A percentile compares a stretch with the other conserved stretches of the same genome.
phyloP scores from a whole-genome alignment of 2,329 filamentous ascomycete species.

The Cercospora zeae-maydis region DNA sequence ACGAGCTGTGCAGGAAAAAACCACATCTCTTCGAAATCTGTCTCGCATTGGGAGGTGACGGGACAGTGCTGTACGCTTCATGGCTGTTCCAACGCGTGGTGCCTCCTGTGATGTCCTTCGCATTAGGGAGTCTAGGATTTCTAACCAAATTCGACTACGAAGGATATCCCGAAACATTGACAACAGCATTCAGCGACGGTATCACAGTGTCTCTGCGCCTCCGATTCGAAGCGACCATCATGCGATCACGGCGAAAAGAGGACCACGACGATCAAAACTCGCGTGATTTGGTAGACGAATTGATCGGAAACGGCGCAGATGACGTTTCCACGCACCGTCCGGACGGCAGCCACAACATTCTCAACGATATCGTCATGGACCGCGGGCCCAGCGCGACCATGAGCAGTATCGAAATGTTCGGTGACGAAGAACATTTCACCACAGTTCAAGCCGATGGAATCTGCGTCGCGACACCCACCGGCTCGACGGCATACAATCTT shows the following conservation, averaged over 20 bases:
- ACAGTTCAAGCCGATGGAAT: slow-evolving; percentile 90
- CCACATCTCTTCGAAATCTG: slow-evolving; percentile 93
- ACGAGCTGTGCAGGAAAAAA: slow-evolving; percentile 68
- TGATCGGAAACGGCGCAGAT: slow-evolving; percentile 81
- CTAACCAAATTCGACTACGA: slow-evolving; percentile 94
- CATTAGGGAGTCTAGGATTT: slow-evolving; percentile 87
- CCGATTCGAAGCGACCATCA: slow-evolving; percentile 88
- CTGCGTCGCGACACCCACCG: slow-evolving; percentile 90
- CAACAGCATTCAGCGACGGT: slow-evolving; percentile 71
- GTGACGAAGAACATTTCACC: slow-evolving; percentile 92
- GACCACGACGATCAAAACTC: slow-evolving; percentile 35
- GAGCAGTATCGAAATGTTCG: slow-evolving; percentile 88
- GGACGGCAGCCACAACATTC: slow-evolving; percentile 79
- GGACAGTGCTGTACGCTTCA: slow-evolving; percentile 93
- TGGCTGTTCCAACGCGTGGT: slow-evolving; percentile 97
- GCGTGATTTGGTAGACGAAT: slow-evolving; percentile 79
- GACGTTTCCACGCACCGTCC: slow-evolving; percentile 81
- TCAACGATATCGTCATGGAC: slow-evolving; percentile 97
- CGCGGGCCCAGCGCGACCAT: slow-evolving; percentile 91
- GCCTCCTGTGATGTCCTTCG: slow-evolving; percentile 87
- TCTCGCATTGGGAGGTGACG: slow-evolving; percentile 76
- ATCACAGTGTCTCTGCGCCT: slow-evolving; percentile 84
- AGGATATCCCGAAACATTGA: slow-evolving; percentile 65
- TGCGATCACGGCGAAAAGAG: slow-evolving; percentile 64
- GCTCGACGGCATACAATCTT: slow-evolving; percentile 92